phyloP scores from a whole-genome alignment of 306 rosid species.

The Senna tora region DNA sequence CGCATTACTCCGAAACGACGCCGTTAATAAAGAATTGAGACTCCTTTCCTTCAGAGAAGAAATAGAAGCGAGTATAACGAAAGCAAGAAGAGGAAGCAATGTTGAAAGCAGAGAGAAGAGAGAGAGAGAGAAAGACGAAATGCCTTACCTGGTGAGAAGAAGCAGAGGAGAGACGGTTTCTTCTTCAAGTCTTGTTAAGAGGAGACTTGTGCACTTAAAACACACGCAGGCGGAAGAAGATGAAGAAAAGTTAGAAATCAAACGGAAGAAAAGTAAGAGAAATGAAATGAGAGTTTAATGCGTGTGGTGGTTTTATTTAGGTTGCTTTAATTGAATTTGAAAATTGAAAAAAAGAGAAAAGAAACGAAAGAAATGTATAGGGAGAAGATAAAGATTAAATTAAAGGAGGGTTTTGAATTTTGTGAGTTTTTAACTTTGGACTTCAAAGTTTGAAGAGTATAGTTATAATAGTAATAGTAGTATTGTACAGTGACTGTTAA shows the following conservation, averaged over 20 bases:
- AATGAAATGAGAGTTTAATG: no score
- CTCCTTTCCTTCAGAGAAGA: not conserved
- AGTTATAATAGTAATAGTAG: no score
- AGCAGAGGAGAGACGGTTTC: not conserved
- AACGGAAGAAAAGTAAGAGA: no score
- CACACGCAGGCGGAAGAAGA: no score
- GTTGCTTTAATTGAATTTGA: not conserved
- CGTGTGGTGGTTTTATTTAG: not conserved
- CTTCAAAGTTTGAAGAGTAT: not conserved
- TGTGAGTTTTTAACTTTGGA: no score
- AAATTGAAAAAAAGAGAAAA: not conserved
- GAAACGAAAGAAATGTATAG: no score
- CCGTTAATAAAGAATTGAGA: not conserved
- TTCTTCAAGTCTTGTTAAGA: no score
- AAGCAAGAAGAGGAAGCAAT: slow-evolving; percentile 20
- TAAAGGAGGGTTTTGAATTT: not conserved
- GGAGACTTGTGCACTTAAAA: no score
- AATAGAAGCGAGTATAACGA: not conserved
- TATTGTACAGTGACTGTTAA: no score
- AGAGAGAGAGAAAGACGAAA: slow-evolving; percentile 21
- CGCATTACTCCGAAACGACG: not conserved
- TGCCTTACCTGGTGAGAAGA: slow-evolving; percentile 44
- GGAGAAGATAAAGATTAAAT: not conserved
- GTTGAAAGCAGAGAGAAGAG: not conserved
- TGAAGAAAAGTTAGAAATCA: no score